Percentiles rank a stretch among this genome's conserved stretches.
phyloP scores from a whole-genome alignment of 2,329 filamentous ascomycete genomes.

The Purpureocillium takamizusanense region DNA sequence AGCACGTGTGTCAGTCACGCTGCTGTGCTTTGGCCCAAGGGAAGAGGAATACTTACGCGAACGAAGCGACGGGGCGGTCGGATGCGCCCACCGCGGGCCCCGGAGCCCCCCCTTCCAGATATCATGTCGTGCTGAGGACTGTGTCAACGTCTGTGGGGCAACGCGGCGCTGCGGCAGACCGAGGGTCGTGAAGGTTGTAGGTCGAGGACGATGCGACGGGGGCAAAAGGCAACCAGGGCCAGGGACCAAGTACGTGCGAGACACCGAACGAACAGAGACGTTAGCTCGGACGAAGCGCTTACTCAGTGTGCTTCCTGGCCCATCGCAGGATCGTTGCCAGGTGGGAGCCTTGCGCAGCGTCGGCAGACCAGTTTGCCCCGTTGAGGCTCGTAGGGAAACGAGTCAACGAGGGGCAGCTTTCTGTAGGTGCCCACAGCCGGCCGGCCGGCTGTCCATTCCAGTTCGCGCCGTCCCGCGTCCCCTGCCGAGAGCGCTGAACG shows the following conservation, averaged over 20 bases:
- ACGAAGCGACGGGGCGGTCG: conserved; percentile 33
- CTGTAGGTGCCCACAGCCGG: too few species aligned
- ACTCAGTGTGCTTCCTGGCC: not conserved
- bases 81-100: conserved; percentile 28
- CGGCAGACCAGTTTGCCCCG: too few species aligned
- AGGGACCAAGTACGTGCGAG: too few species aligned
- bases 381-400: too few species aligned
- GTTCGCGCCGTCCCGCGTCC: not conserved
- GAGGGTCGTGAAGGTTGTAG: too few species aligned
- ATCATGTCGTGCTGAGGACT: conserved; percentile 28
- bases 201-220: not conserved
- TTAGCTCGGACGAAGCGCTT: not conserved
- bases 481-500: too few species aligned
- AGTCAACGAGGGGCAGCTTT: not conserved
- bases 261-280: not conserved
- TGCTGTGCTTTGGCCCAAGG: not conserved
- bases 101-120: conserved; percentile 36
- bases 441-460: too few species aligned
- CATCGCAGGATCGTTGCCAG: too few species aligned
- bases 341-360: too few species aligned
- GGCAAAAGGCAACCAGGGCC: too few species aligned
- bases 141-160: too few species aligned
- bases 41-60: conserved; percentile 23
- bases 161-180: too few species aligned
- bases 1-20: conserved; percentile 12